Evolutionary conservation across 768 basidiomycete genomes (phyloP), one percentile per base, ranked within the genome.

Genomic region (Boletus edulis): DNA sequence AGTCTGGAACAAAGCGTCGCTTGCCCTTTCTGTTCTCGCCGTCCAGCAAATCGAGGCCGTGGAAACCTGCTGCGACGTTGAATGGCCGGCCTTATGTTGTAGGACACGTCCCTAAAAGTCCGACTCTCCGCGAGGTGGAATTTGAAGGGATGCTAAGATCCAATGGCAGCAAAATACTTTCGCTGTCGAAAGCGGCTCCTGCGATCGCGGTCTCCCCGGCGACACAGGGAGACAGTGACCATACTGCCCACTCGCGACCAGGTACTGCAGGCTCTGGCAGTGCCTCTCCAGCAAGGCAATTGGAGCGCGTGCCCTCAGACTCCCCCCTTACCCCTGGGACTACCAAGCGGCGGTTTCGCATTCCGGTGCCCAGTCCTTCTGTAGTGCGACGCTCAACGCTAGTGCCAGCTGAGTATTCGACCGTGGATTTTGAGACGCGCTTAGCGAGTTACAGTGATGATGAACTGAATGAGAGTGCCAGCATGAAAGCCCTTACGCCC

Each of bases 1-100:
- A 78, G 15, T 76, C 81, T 4, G 74, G 78, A 0, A 75, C 74
- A 9, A 78, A 84, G 15, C 77, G 81, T n/a, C 83, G 85, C 9
- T 71, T 91, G n/a, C 86, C 86, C 4, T 85, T 85, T 15, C 72
- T 88, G 38, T 89, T 91, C 59, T 77, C 83, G 12, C 70, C 79
- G 20, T 75, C 78, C 29, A 70, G 68, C 61, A 71, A 71, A 60
- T 68, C 68, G 47, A 70, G 81, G 66, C 79, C 81, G 55, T 91
- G 89, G 89, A 91, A 91, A 67, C 87, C 82, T 47, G 89, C 88
- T n/a, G 63, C 83, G n/a, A 90, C 87, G 24, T 76, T 91, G 41
- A 91, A 92, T 55, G 89, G 89, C 0, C 81, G 85, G 4, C 88
- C 89, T 12, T 91, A 90, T 61, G 81, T 86, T 17, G 63, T 82